These are phyloP conservation scores for Phialophora expanda DNA, from an alignment of 2,329 filamentous ascomycete species.

Conservation along the genomic window DNA sequence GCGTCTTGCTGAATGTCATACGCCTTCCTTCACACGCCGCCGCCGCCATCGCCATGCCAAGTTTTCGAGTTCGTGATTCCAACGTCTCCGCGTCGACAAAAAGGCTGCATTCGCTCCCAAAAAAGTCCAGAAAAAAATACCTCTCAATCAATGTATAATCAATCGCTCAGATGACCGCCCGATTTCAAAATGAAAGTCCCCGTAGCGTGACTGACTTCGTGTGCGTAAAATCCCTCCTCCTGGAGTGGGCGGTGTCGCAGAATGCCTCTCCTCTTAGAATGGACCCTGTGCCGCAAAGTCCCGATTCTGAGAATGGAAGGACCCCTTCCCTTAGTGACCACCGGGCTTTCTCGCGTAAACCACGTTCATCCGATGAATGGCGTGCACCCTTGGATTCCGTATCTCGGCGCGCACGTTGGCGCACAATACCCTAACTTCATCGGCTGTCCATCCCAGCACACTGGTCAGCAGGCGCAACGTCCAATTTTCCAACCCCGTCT, in stretches of 20 bases:
- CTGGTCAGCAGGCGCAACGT: constrained; percentile 42
- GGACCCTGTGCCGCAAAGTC: no score
- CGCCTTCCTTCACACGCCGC: not conserved
- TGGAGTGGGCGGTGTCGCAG: not conserved
- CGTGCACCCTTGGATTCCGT: constrained; percentile 27
- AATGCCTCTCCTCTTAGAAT: not conserved
- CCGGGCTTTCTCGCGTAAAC: constrained; percentile 31
- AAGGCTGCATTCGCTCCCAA: not conserved
- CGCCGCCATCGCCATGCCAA: not conserved
- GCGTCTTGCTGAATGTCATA: not conserved
- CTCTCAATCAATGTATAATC: not conserved
- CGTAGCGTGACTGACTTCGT: no score
- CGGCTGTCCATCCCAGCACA: constrained; percentile 39
- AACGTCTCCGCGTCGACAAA: not conserved
- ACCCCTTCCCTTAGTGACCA: not conserved
- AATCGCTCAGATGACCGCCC: constrained; percentile 1
- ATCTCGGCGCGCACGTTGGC: constrained; percentile 30
- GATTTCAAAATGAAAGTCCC: not conserved
- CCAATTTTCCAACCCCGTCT: constrained; percentile 44
- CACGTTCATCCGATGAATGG: constrained; percentile 34
- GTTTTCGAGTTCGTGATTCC: not conserved
- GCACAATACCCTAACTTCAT: constrained; percentile 36
- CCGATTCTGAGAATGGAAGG: not conserved
- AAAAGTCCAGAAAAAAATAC: not conserved
- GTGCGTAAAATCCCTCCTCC: no score